Evolutionary conservation across 441 rosid genomes (phyloP).

Genomic region (Gossypium trilobum): DNA sequence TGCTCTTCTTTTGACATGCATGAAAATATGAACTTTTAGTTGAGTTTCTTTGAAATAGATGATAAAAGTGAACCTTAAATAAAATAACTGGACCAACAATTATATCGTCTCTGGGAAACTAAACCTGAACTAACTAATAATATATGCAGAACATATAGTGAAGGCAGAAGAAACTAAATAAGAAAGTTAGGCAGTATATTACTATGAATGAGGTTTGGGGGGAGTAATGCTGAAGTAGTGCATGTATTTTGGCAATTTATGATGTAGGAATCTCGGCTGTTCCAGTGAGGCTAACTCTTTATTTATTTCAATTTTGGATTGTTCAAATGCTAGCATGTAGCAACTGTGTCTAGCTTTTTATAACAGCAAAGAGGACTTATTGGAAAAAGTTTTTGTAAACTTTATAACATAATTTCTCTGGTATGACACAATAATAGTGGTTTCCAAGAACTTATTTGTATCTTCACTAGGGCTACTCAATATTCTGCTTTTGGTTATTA

Average conservation of each 20-base stretch:
- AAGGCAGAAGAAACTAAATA: neutral
- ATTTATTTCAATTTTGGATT: neutral
- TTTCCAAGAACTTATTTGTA: neutral
- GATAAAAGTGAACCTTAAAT: slow-evolving; percentile 1
- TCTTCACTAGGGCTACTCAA: neutral
- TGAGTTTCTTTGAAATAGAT: neutral
- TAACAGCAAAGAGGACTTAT: neutral
- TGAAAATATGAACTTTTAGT: slow-evolving; percentile 4
- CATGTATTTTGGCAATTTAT: slow-evolving; percentile 1
- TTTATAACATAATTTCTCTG: neutral
- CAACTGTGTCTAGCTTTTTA: neutral
- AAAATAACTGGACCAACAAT: neutral
- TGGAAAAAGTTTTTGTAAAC: neutral
- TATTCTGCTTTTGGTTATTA: neutral
- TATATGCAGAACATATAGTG: neutral
- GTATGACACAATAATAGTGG: neutral
- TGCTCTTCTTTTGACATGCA: neutral
- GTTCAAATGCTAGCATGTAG: neutral
- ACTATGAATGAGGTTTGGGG: neutral
- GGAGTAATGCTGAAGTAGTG: neutral
- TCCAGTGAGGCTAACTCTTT: neutral
- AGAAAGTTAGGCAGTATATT: neutral
- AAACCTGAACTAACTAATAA: neutral
- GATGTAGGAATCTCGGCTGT: neutral
- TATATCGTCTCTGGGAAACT: neutral